Conservation (phyloP, 2,329 filamentous ascomycete species). For the Aureobasidium sp. region DNA sequence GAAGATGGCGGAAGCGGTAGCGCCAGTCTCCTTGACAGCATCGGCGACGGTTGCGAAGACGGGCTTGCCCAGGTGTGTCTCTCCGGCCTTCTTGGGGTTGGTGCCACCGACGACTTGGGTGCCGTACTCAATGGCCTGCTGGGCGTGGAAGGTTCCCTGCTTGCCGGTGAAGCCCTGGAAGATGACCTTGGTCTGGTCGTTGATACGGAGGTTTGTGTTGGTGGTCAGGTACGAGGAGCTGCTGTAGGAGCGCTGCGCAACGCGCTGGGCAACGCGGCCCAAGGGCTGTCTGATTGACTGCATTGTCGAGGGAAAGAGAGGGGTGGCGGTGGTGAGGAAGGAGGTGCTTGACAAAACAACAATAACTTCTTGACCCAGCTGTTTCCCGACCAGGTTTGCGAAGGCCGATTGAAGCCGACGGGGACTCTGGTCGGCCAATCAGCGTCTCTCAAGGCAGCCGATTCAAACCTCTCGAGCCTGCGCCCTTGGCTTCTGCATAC, state of each 20-base stretch:
- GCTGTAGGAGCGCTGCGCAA: slow-evolving; percentile 66
- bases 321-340: neutral
- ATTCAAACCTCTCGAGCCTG: neutral
- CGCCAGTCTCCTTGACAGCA: slow-evolving; percentile 81
- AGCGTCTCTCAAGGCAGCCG: too few species aligned
- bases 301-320: slow-evolving; percentile 47
- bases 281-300: slow-evolving; percentile 64
- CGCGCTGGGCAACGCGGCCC: slow-evolving; percentile 53
- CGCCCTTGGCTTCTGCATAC: neutral
- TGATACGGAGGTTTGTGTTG: slow-evolving; percentile 74
- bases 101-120: slow-evolving; percentile 97
- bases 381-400: slow-evolving; percentile 7
- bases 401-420: neutral
- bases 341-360: neutral
- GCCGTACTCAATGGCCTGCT: slow-evolving; percentile 97
- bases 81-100: slow-evolving; percentile 97
- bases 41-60: slow-evolving; percentile 88
- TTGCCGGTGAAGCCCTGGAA: slow-evolving; percentile 92
- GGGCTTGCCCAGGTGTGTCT: slow-evolving; percentile 78
- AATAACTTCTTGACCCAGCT: slow-evolving; percentile 7
- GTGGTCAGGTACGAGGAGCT: slow-evolving; percentile 43
- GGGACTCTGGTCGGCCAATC: too few species aligned
- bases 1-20: slow-evolving; percentile 89
- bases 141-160: slow-evolving; percentile 76
- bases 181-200: slow-evolving; percentile 83